phyloP scores from a whole-genome alignment of 345 rosid species.

The Carallia brachiata region DNA sequence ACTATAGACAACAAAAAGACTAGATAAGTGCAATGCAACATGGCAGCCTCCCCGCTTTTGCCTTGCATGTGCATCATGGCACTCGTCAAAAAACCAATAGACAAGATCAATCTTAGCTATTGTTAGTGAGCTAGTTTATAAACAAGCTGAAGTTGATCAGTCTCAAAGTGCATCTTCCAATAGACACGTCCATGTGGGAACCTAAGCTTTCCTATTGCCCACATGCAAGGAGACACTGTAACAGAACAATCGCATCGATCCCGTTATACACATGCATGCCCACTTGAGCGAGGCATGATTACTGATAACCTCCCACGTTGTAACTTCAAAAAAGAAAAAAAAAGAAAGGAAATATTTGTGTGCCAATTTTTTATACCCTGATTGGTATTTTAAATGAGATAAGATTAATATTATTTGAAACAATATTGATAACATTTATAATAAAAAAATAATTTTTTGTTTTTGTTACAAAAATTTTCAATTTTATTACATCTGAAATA shows the following conservation, averaged over 20 bases:
- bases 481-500: too few species aligned
- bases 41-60: background rate
- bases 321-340: too few species aligned
- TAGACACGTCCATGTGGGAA: background rate
- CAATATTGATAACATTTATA: too few species aligned
- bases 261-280: background rate
- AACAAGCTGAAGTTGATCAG: background rate
- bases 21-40: background rate
- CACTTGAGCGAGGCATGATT: background rate
- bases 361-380: too few species aligned
- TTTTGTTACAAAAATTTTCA: too few species aligned
- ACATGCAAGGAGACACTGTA: background rate
- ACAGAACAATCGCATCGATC: background rate
- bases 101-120: background rate
- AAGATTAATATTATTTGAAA: too few species aligned
- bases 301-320: too few species aligned
- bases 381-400: too few species aligned
- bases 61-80: background rate
- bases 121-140: background rate
- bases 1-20: too few species aligned
- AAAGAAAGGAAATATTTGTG: too few species aligned
- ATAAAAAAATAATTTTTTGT: too few species aligned
- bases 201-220: background rate
- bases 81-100: background rate
- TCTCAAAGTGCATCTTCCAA: background rate